These are phyloP conservation scores for Pisolithus marmoratus DNA, from an alignment of 768 basidiomycete genomes.

Conservation along the genomic window DNA sequence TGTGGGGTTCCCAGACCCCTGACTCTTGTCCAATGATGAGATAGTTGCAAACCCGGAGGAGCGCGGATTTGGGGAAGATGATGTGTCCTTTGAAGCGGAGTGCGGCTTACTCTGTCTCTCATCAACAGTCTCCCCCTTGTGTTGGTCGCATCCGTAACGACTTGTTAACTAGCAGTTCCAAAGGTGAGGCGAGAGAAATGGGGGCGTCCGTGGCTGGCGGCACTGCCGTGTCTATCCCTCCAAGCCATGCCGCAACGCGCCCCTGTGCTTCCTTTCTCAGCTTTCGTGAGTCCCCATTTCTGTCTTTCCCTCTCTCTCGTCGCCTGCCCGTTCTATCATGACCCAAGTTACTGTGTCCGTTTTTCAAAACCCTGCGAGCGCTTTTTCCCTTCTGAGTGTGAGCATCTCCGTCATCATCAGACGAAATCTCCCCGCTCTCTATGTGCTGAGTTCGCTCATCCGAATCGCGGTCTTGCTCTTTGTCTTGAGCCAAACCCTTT, in stretches of 20 bases:
- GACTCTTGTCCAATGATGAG: conserved; percentile 35
- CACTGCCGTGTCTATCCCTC: conserved; percentile 52
- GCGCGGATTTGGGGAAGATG: conserved; percentile 56
- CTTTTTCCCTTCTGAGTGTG: conserved; percentile 26
- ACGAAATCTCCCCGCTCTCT: conserved; percentile 19
- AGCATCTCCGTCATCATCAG: conserved; percentile 27
- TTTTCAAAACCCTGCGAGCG: conserved; percentile 16
- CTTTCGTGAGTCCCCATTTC: conserved; percentile 33
- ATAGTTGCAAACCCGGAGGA: conserved; percentile 75
- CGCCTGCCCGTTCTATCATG: conserved; percentile 18
- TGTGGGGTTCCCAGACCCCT: conserved; percentile 5
- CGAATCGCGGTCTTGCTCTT: conserved; percentile 26
- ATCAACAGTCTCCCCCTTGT: conserved; percentile 3
- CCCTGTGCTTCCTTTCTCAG: conserved; percentile 53
- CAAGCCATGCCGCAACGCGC: conserved; percentile 75
- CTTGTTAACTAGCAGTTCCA: conserved; percentile 18
- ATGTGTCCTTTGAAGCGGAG: conserved; percentile 15
- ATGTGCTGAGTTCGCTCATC: conserved; percentile 29
- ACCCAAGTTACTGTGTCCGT: conserved; percentile 23
- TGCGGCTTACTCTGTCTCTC: conserved; percentile 5
- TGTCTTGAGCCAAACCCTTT: conserved; percentile 12
- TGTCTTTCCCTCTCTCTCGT: conserved; percentile 24
- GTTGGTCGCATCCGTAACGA: conserved; percentile 13
- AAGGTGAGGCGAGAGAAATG: conserved; percentile 29
- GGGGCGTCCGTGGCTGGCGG: conserved; percentile 41